Evolutionary conservation across 139 green algal species (phyloP), one percentile per base, ranked within the genome.

Genomic region (Chlorella vulgaris): DNA sequence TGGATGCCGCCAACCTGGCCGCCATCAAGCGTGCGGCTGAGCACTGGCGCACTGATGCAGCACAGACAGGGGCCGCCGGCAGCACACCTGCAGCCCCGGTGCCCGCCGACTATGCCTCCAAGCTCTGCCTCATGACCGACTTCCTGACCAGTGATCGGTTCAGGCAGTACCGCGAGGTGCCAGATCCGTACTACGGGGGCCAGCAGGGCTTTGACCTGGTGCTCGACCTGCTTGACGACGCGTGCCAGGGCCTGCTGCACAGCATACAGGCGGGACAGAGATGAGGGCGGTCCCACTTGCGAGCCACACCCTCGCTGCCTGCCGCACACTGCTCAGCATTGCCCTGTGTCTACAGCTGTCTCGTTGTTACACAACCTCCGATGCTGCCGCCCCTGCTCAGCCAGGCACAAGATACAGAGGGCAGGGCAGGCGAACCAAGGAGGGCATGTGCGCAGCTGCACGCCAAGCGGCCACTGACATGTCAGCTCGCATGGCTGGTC

Each of bases 151-250:
- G 80, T n/a, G 21, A 24, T 1, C 53, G 77, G 62, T 84, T 65
- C 50, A 88, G 84, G 47, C 67, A 47, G 47, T 85, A 53, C 31
- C 70, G 86, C 40, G 80, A 92, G 69, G 92, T 97, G 42, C 95
- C 95, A 13, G 77, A 70, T 26, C 58, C 95, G 2, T 98, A 98
- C 89, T 98, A 97, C 83, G 94, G 84, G 35, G 88, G 88, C 4
- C 28, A 63, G 4, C 68, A 81, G 15, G 85, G 90, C 8, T 91
- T 93, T 82, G 89, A 93, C 61, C 69, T 87, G 73, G 95, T 98
- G 58, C 87, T 98, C 35, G 94, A 98, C 80, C 82, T 98, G 38
- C 82, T 98, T 53, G 90, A 97, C 10, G 94, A 98, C 76, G 93
- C 62, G 10, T 76, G 65, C 33, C 7, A 53, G 36, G 77, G 63